These are phyloP conservation scores for Fusarium aywerte DNA, from an alignment of 2,329 filamentous ascomycete genomes.

Conservation along the genomic window DNA sequence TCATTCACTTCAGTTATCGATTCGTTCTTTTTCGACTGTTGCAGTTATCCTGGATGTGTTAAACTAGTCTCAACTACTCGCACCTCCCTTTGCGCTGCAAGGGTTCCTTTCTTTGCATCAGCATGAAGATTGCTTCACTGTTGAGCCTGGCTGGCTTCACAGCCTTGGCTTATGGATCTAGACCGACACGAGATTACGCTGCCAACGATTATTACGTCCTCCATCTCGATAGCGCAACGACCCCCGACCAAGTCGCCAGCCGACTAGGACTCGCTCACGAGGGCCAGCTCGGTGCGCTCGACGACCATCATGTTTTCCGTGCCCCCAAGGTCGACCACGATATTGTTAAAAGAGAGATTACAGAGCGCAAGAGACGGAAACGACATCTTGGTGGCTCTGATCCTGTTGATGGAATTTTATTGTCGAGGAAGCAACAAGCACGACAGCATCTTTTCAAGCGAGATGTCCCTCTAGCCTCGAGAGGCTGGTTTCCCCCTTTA, in stretches of 20 bases:
- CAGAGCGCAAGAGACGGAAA: constrained; percentile 69
- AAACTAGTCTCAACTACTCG: constrained; percentile 25
- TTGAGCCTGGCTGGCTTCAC: constrained; percentile 65
- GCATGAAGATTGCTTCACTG: constrained; percentile 64
- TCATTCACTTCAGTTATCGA: constrained; percentile 2
- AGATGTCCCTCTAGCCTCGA: constrained; percentile 56
- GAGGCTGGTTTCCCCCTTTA: constrained; percentile 36
- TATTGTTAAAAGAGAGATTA: constrained; percentile 65
- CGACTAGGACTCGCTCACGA: constrained; percentile 82
- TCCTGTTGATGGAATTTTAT: constrained; percentile 77
- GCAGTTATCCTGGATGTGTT: constrained; percentile 42
- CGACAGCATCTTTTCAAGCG: constrained; percentile 66
- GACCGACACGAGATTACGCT: constrained; percentile 76
- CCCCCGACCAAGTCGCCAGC: constrained; percentile 75
- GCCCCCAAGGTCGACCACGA: constrained; percentile 71
- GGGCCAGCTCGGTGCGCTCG: constrained; percentile 80
- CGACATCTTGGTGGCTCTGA: constrained; percentile 64
- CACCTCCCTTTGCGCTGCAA: constrained; percentile 37
- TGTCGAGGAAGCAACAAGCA: constrained; percentile 77
- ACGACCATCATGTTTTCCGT: constrained; percentile 87
- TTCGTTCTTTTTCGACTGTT: constrained; percentile 16
- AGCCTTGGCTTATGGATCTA: constrained; percentile 59
- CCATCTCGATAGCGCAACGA: constrained; percentile 74
- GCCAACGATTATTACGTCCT: constrained; percentile 93
- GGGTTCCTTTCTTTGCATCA: constrained; percentile 20